Base-by-base conservation (phyloP, 331 rosid genomes). In the Saraca asoca region DNA sequence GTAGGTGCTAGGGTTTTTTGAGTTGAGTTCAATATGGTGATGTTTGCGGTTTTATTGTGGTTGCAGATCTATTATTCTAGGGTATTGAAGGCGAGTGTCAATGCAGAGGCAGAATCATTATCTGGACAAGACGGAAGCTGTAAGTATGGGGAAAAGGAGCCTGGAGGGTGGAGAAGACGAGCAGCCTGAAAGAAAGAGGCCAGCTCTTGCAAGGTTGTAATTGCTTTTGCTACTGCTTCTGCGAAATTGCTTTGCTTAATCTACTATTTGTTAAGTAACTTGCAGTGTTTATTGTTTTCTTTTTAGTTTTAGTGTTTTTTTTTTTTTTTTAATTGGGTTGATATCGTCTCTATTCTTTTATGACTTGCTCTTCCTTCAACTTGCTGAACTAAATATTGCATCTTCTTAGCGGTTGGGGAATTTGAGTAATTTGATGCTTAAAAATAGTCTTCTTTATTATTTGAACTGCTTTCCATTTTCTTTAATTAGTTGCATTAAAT, bases 141-240 rank as follows among this genome's bases (percentile, higher is more conserved):
- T 79, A 80, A 71, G 77, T 66, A 78, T 89, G 83, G 98, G 84
- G 19, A 92, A 89, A 79, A 89, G 98, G 72, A 17, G 70, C 12
- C 59, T 85, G 68, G 98, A 92, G 58, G 85, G 79, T 38, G 98
- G 85, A 37, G 98, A 85, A 41, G 98, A 87, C 50, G 98, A 92
- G 15, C 93, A 87, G 72, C 89, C 88, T 10, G 96, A 92, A 85
- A 71, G 95, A 35, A 92, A 92, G 80, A 82, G 96, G 55, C 98
- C 98, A 0, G 98, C 96, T 66, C 84, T 92, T 34, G 98, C 98
- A 48, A 92, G 96, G 98, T 87, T 58, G 56, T 66, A 59, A 0
- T 9, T 46, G 48, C 9, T 52, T 33, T 50, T 41, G 38, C 54
- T 12, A 65, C 31, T 72, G 48, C n/a, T 66, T 75, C 10, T 55